Base-by-base conservation (phyloP, 257 asterid genomes). In the Primulina eburnea region DNA sequence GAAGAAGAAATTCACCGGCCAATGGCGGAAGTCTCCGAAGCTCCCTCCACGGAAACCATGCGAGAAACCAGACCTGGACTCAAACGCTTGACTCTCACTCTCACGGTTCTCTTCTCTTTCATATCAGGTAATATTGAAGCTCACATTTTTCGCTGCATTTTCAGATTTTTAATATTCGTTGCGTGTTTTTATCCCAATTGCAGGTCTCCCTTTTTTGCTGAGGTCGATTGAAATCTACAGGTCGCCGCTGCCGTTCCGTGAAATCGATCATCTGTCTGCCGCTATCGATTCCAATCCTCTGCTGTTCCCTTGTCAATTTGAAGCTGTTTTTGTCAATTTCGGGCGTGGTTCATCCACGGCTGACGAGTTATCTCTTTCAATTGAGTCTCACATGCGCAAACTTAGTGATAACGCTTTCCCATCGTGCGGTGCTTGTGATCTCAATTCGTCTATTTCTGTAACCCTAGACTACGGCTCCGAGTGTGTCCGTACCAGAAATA, bases 201-300 rank as follows among this genome's bases (percentile, higher is more conserved):
- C 82, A 93, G 99, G 95, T 75, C 82, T 83, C 24, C 97, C 96
- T 0, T 79, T 89, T 72, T 72, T 94, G 69, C 77, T 87, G 11
- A 91, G 85, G 74, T 84, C 99, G 4, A 87, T 91, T 7, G 96
- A 89, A 80, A 94, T 94, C 63, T 89, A 91, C 88, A 80, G 99
- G 77, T 90, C 97, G 14, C 90, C 90, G 28, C 83, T 94, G 71
- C 99, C 99, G 14, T 94, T 94, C 76, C 75, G 53, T 12, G n/a
- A 43, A 12, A 12, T 43, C n/a, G 53, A 43, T 43, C 5, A 12
- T 43, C 2, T 43, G 32, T 82, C 92, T 26, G 71, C 87, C 10
- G 76, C 89, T n/a, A 84, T 89, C 28, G 89, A 85, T 76, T 82
- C 88, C 72, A 86, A 67, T 68, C 82, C 81, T 3, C 38, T 89